These are phyloP conservation scores for Plasmodium blacklocki DNA, from an alignment of 169 alveolate genomes.

Conservation along the genomic window DNA sequence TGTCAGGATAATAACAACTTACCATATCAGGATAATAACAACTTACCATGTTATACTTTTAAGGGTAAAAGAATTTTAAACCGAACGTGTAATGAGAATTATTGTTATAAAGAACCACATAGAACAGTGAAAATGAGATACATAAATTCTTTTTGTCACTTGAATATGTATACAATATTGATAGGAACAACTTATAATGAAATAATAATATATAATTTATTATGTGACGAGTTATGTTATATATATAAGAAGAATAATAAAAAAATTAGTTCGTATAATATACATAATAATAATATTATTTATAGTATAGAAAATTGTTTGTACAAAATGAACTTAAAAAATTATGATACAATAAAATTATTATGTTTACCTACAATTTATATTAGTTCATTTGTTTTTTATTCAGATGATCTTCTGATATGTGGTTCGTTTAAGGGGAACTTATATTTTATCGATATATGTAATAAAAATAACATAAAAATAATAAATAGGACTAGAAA, in stretches of 20 bases:
- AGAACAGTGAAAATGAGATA: not conserved
- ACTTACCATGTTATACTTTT: too few species aligned
- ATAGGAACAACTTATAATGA: constrained; percentile 31
- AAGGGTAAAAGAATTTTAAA: too few species aligned
- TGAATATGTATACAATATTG: constrained; percentile 39
- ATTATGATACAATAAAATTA: constrained; percentile 29
- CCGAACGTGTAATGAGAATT: too few species aligned
- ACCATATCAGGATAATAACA: too few species aligned
- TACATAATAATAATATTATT: constrained; percentile 21
- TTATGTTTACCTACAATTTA: constrained; percentile 7
- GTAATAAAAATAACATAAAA: constrained; percentile 14
- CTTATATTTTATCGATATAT: constrained; percentile 34
- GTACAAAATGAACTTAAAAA: constrained; percentile 33
- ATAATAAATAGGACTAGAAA: constrained; percentile 19
- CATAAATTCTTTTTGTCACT: constrained; percentile 15
- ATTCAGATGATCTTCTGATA: constrained; percentile 29
- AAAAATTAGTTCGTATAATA: constrained; percentile 16
- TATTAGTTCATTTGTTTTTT: constrained; percentile 38
- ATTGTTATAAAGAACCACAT: too few species aligned
- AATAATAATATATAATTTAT: constrained; percentile 20
- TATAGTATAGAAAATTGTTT: constrained; percentile 33
- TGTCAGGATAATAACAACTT: too few species aligned
- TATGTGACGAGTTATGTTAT: constrained; percentile 17
- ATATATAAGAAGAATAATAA: constrained; percentile 3
- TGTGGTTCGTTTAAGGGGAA: constrained; percentile 41